phyloP scores from a whole-genome alignment of 2,329 filamentous ascomycete genomes.

The Xylaria sp. region DNA sequence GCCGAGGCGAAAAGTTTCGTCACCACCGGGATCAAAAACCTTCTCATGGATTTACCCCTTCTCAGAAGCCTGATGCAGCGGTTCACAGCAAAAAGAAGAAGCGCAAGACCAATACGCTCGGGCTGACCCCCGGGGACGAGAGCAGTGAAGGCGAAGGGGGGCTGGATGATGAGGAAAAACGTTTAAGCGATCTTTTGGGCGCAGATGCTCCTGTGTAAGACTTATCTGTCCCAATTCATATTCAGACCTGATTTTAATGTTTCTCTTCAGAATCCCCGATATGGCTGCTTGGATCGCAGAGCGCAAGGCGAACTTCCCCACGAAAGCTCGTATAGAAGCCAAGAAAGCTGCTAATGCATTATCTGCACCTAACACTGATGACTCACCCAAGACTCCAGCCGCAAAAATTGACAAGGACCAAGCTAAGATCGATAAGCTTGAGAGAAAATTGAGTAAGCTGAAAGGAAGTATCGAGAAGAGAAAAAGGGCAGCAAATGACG shows the following conservation, averaged over 20 bases:
- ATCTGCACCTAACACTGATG: slow-evolving; percentile 67
- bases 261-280: slow-evolving; percentile 67
- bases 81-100: slow-evolving; percentile 72
- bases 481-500: slow-evolving; percentile 74
- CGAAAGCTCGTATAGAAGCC: slow-evolving; percentile 73
- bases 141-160: slow-evolving; percentile 70
- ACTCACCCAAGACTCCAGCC: slow-evolving; percentile 58
- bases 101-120: slow-evolving; percentile 76
- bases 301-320: slow-evolving; percentile 83
- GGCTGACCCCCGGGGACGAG: slow-evolving; percentile 73
- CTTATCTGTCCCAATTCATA: slow-evolving; percentile 32
- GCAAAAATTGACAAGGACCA: slow-evolving; percentile 60
- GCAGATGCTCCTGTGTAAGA: slow-evolving; percentile 66
- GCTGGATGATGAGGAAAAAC: slow-evolving; percentile 76
- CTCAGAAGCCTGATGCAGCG: slow-evolving; percentile 65
- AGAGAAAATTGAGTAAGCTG: slow-evolving; percentile 74
- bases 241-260: slow-evolving; percentile 31
- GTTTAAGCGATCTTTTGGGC: slow-evolving; percentile 64
- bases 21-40: slow-evolving; percentile 51
- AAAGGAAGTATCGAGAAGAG: slow-evolving; percentile 74
- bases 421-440: slow-evolving; percentile 66
- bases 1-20: slow-evolving; percentile 55
- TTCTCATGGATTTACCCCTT: slow-evolving; percentile 51
- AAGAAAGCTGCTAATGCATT: slow-evolving; percentile 65
- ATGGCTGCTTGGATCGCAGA: slow-evolving; percentile 84